Base-by-base conservation (phyloP, 169 alveolate genomes). In the Plasmodium inui region DNA sequence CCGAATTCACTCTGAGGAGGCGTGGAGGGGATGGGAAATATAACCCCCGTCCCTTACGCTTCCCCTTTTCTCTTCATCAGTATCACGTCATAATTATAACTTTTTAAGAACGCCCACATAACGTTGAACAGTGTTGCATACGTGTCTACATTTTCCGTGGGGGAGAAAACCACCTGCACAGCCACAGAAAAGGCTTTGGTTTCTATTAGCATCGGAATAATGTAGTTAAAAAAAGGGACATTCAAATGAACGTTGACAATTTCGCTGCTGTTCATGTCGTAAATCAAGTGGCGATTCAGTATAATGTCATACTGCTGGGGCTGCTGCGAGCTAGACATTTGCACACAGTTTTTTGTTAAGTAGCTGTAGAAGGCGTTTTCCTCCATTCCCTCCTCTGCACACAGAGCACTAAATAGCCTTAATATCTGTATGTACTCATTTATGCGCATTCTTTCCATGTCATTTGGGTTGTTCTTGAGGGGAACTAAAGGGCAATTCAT, bases 121-220 rank as follows among this genome's bases (percentile, higher is more conserved):
- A 88, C 70, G 71, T 67, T 26, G 73, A 78, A 88, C 37, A 67
- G 39, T 14, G 46, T 73, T 37, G 30, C 71, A 57, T 61, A 88
- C n/a, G 89, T 41, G 32, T 88, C 82, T 57, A 88, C 19, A 70
- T 88, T 79, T 78, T 88, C 94, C 30, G 12, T 26, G 19, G 72
- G 26, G 82, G 46, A 61, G 22, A 78, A 88, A 9, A 88, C 19
- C 28, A 32, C 34, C 46, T 88, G 81, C 10, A 88, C 84, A 19
- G 85, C 94, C 17, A 85, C 37, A 30, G 67, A 28, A 61, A 46
- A 12, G 71, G 73, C n/a, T 79, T 88, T 88, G 22, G 89, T 78
- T 79, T 88, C 39, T 39, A 88, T 88, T n/a, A 88, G n/a, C 88
- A 88, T 55, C 8, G 94, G 94, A 55, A 88, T 88, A 22, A 78